These are phyloP conservation scores for Cavenderia fasciculata DNA, from an alignment of 78 protist genomes.

Conservation along the genomic window DNA sequence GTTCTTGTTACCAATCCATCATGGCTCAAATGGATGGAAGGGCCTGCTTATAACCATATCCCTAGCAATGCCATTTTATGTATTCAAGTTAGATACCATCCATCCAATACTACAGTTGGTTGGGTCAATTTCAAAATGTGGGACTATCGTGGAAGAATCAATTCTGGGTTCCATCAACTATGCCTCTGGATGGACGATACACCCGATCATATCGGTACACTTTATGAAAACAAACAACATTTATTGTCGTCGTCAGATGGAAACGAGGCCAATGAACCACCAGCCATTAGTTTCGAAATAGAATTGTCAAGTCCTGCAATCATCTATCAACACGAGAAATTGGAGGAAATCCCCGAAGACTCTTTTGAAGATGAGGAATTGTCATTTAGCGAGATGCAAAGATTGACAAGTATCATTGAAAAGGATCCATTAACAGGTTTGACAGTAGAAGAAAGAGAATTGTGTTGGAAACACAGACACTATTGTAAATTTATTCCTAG, in stretches of 20 bases:
- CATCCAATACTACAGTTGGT: not conserved
- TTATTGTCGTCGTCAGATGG: no score
- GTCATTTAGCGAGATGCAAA: constrained; percentile 2
- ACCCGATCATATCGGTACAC: not conserved
- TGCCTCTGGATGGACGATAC: not conserved
- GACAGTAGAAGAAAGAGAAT: constrained; percentile 33
- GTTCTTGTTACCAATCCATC: constrained; percentile 20
- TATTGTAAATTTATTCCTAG: constrained; percentile 14
- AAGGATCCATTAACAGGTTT: constrained; percentile 5
- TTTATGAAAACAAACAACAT: not conserved
- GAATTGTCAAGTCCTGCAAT: constrained; percentile 17
- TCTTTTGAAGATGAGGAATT: no score
- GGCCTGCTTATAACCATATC: not conserved
- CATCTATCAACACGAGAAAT: no score
- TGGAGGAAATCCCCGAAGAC: no score
- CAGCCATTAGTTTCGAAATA: constrained; percentile 25
- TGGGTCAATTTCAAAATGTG: constrained; percentile 50
- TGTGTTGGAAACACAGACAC: constrained; percentile 32
- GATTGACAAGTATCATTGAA: constrained; percentile 3
- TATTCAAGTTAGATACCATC: not conserved
- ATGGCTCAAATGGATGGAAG: constrained; percentile 32
- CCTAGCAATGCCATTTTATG: constrained; percentile 27
- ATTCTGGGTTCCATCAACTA: constrained; percentile 3
- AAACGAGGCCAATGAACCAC: not conserved
- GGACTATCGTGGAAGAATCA: constrained; percentile 31